Percentiles rank a stretch among this genome's conserved stretches.
phyloP scores from a whole-genome alignment of 2,329 filamentous ascomycete species.

The Oidium heveae region DNA sequence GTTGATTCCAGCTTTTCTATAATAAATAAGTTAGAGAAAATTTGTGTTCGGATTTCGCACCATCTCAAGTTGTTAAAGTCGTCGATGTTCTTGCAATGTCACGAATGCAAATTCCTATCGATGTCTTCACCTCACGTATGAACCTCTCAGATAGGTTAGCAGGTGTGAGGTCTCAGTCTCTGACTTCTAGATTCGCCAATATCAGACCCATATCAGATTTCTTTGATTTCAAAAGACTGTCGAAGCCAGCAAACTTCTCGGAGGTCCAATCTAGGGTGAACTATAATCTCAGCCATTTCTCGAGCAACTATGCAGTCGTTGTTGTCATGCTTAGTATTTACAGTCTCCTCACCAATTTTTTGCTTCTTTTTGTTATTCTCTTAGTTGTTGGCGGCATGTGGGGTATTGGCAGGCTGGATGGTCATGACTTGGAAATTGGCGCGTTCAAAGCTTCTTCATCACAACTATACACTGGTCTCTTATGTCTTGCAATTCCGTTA shows the following conservation, averaged over 20 bases:
- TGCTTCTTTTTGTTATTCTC: constrained; percentile 77
- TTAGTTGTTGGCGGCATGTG: constrained; percentile 71
- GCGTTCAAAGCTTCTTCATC: constrained; percentile 62
- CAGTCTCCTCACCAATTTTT: constrained; percentile 66
- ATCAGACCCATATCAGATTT: constrained; percentile 81
- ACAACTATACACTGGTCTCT: constrained; percentile 77
- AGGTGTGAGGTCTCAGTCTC: constrained; percentile 51
- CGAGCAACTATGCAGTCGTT: constrained; percentile 89
- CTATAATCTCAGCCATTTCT: constrained; percentile 94
- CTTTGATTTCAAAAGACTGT: constrained; percentile 82
- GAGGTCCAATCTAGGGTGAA: constrained; percentile 83
- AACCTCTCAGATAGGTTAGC: constrained; percentile 70
- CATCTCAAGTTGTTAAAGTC: too few relatives aligned
- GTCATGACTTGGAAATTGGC: constrained; percentile 69
- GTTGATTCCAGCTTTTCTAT: too few relatives aligned
- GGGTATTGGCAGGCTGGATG: constrained; percentile 72
- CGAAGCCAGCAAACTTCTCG: constrained; percentile 75
- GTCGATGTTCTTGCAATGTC: constrained; percentile 30
- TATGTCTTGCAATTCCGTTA: constrained; percentile 62
- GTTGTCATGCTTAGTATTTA: constrained; percentile 94
- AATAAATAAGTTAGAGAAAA: too few relatives aligned
- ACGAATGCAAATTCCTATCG: constrained; percentile 77
- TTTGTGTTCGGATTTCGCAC: too few relatives aligned
- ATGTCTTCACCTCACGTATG: constrained; percentile 72
- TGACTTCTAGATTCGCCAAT: constrained; percentile 72